phyloP scores from a whole-genome alignment of 805 yeast species.

The Saturnispora ahearnii region DNA sequence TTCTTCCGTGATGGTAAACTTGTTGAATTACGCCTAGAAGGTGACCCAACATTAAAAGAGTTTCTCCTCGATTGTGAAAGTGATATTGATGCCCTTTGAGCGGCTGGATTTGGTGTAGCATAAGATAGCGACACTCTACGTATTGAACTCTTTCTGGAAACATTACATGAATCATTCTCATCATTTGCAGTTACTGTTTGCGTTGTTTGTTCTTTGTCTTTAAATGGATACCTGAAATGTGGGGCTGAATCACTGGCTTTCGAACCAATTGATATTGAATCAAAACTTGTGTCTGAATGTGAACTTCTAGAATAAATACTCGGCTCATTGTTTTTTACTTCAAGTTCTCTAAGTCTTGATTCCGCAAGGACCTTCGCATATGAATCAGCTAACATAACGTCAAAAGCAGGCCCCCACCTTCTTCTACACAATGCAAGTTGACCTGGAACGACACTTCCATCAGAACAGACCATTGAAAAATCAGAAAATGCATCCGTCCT shows the following conservation, averaged over 20 bases:
- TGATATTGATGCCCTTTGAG: slow-evolving; percentile 10
- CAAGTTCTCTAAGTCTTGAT: slow-evolving; percentile 2
- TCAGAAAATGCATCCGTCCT: slow-evolving; percentile 58
- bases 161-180: slow-evolving; percentile 14
- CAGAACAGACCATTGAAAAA: slow-evolving; percentile 61
- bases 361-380: slow-evolving; percentile 49
- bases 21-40: slow-evolving; percentile 10
- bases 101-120: slow-evolving; percentile 4
- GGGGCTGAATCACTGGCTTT: slow-evolving; percentile 30
- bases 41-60: slow-evolving; percentile 13
- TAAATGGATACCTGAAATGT: slow-evolving; percentile 62
- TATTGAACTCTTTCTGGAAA: slow-evolving; percentile 15
- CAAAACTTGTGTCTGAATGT: slow-evolving; percentile 7
- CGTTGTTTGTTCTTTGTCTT: slow-evolving; percentile 30
- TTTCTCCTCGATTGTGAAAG: slow-evolving; percentile 17
- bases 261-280: slow-evolving; percentile 10
- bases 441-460: slow-evolving; percentile 58
- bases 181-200: not conserved
- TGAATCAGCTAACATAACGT: slow-evolving; percentile 50
- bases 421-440: slow-evolving; percentile 54
- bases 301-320: slow-evolving; percentile 5
- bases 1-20: slow-evolving; percentile 13
- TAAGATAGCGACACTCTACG: slow-evolving; percentile 1
- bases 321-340: not conserved
- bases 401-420: slow-evolving; percentile 72